A percentile compares a stretch with the other conserved stretches of the same genome.
Conservation (phyloP, 495 filamentous ascomycete genomes). For the Bathelium albidoporum region DNA sequence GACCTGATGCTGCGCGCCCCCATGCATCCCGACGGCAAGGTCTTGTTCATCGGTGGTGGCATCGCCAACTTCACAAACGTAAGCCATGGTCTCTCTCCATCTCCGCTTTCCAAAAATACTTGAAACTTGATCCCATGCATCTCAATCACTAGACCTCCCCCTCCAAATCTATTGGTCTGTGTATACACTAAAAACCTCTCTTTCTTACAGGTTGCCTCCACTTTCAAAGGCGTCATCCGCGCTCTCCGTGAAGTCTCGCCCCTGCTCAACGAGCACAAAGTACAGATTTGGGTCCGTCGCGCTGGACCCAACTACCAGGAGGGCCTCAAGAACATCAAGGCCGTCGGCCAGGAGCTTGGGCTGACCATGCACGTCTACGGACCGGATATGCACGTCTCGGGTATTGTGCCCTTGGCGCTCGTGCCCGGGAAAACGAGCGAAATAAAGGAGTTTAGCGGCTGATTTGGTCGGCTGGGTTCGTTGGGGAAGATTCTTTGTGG, state of each 20-base stretch:
- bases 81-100: no score
- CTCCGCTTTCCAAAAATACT: no score
- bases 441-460: constrained; percentile 38
- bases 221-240: constrained; percentile 99
- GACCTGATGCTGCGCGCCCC: constrained; percentile 97
- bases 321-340: constrained; percentile 99
- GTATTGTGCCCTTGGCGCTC: constrained; percentile 59
- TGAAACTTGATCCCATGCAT: neutral
- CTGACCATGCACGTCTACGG: constrained; percentile 95
- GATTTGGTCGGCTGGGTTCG: neutral
- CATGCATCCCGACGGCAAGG: constrained; percentile 77
- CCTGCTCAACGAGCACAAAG: constrained; percentile 86
- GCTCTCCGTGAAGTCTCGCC: constrained; percentile 86
- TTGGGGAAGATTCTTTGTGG: neutral
- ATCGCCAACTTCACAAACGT: constrained; percentile 99
- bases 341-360: constrained; percentile 82
- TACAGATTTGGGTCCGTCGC: constrained; percentile 98
- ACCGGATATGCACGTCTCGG: constrained; percentile 83
- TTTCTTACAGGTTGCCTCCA: constrained; percentile 83
- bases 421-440: constrained; percentile 43
- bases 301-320: constrained; percentile 99
- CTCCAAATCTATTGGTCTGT: no score
- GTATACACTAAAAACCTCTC: constrained; percentile 17
- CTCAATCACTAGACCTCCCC: no score
- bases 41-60: constrained; percentile 98